A percentile compares a stretch with the other conserved stretches of the same genome.
These are phyloP conservation scores for Xylaria hypoxylon DNA, from an alignment of 2,329 filamentous ascomycete species.

Conservation along the genomic window DNA sequence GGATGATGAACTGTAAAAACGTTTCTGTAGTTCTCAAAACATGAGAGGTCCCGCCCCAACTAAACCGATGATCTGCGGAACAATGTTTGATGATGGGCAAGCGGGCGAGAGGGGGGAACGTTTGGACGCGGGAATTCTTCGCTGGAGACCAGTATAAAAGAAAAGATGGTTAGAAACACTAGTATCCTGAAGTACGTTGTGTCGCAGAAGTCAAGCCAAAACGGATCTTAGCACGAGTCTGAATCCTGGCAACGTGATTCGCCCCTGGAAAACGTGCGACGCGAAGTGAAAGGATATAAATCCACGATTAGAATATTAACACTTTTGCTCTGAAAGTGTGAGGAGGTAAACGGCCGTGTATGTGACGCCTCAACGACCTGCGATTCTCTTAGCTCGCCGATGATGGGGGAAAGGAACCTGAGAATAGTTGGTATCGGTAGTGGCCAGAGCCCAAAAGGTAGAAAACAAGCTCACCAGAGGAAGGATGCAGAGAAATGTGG, in stretches of 20 bases:
- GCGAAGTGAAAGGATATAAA: conserved; percentile 13
- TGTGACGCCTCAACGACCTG: conserved; percentile 21
- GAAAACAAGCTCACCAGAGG: conserved; percentile 24
- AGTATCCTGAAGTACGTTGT: conserved; percentile 52
- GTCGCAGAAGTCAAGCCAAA: conserved; percentile 55
- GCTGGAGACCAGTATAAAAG: conserved; percentile 41
- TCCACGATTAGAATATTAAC: conserved; percentile 31
- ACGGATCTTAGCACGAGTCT: conserved; percentile 41
- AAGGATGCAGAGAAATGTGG: conserved; percentile 20
- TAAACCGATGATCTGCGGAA: conserved; percentile 55
- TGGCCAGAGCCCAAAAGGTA: conserved; percentile 19
- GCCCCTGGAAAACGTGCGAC: conserved; percentile 32
- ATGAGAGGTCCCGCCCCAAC: conserved; percentile 51
- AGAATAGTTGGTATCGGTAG: conserved; percentile 4
- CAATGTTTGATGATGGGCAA: conserved; percentile 40
- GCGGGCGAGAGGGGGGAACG: conserved; percentile 15
- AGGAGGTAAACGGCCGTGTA: conserved; percentile 12
- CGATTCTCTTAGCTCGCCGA: conserved; percentile 28
- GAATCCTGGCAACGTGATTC: conserved; percentile 35
- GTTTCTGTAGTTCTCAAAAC: conserved; percentile 37
- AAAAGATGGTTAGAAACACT: conserved; percentile 50
- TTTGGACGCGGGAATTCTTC: conserved; percentile 27
- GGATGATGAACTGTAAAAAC: conserved; percentile 26
- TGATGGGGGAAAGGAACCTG: conserved; percentile 16
- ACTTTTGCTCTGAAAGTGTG: conserved; percentile 20